Evolutionary conservation across 257 asterid species (phyloP).

Genomic region (Schizonepeta tenuifolia): DNA sequence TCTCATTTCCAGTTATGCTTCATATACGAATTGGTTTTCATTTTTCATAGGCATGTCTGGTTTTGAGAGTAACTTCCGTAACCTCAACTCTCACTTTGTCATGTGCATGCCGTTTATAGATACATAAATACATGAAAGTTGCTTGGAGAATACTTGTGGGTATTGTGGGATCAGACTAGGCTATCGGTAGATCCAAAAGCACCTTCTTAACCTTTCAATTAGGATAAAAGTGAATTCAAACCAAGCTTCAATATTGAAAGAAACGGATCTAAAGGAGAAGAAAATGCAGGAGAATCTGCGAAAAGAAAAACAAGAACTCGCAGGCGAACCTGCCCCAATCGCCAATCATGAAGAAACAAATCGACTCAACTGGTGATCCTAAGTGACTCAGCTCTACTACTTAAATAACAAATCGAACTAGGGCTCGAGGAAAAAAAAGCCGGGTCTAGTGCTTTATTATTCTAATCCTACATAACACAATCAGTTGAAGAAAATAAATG

Average conservation of each 20-base stretch:
- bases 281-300: no score
- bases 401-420: no score
- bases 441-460: no score
- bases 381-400: no score
- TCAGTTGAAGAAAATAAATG: no score
- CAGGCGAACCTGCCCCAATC: no score
- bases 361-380: no score
- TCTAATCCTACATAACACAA: no score
- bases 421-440: no score
- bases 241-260: background rate
- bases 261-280: background rate
- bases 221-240: background rate
- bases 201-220: background rate
- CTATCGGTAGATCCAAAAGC: background rate
- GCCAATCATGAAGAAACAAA: no score
- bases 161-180: background rate
- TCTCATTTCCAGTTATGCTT: slow-evolving; percentile 1
- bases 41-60: background rate
- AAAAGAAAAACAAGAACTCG: no score
- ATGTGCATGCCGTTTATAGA: background rate
- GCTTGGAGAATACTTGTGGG: background rate
- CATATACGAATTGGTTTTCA: background rate
- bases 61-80: background rate
- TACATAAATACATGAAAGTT: background rate
- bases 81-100: background rate